Base-by-base conservation (phyloP, 177 flowering plant genomes). In the Vitis hybrid region DNA sequence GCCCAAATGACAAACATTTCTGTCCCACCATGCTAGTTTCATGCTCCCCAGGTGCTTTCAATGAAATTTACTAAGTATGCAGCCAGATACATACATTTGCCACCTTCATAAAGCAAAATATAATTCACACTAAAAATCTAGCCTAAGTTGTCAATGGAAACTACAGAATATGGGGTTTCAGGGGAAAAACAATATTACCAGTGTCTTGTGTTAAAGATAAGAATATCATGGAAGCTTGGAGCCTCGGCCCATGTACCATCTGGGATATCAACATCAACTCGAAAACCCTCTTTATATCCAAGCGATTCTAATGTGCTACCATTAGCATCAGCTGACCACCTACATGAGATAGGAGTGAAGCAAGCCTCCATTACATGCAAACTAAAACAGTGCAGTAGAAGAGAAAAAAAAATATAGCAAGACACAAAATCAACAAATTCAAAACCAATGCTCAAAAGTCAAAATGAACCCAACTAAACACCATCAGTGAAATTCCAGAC, bases 211-310 rank as follows among this genome's bases (percentile, higher is more conserved):
- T 92, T 96, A n/a, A 94, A 83, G 70, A 96, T 83, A 59, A 96
- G 83, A 76, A 96, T 82, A 69, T 94, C 89, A 71, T 94, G 97
- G 77, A 90, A 96, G 76, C 73, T 70, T 58, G 91, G 91, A 73
- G 97, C 95, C 64, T 86, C 81, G 33, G 75, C 84, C 99, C 99
- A 96, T 44, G 92, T 84, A 62, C 88, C 80, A 14, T 92, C 99
- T 22, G 98, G 98, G 78, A 92, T 60, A 86, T 96, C 99, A 80
- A 96, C 87, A 77, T 94, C 99, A 79, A 96, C 90, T 81, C 99
- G 81, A 69, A 80, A 96, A 31, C 99, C 99, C 67, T 87, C 88
- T 76, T 81, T 91, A 73, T 84, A 92, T 66, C 98, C 99, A 73
- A 94, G 92, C 59, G 94, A 84, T 77, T 93, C 99, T 62, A 95